A percentile compares a stretch with the other conserved stretches of the same genome.
Conservation (phyloP, 441 rosid species). For the Populus hybrid region DNA sequence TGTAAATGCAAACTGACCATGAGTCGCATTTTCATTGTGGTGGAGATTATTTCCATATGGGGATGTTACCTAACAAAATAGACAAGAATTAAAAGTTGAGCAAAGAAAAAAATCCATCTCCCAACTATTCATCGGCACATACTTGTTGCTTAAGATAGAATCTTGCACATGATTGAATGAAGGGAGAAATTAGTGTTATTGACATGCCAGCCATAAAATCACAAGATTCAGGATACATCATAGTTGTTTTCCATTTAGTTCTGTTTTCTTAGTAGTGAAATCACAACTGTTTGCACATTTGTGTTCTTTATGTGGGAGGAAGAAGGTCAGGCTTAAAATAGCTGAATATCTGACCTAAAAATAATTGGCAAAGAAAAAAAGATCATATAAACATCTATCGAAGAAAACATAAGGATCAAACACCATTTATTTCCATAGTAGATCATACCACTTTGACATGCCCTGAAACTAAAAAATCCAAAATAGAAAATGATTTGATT, state of each 20-base stretch:
- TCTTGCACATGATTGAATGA: background rate
- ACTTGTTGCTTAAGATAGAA: background rate
- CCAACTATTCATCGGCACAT: background rate
- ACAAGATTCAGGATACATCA: background rate
- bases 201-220: background rate
- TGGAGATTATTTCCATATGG: constrained; percentile 82
- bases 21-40: constrained; percentile 63
- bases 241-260: background rate
- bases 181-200: background rate
- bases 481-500: background rate
- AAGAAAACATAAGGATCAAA: background rate
- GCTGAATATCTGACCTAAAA: background rate
- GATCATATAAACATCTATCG: background rate
- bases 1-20: constrained; percentile 87
- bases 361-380: background rate
- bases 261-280: background rate
- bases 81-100: background rate
- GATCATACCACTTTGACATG: background rate
- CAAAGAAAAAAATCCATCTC: background rate
- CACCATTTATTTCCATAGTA: background rate
- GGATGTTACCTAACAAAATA: constrained; percentile 64
- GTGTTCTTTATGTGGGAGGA: background rate
- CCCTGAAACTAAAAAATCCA: background rate
- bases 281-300: background rate
- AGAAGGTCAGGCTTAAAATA: background rate